Evolutionary conservation across 495 filamentous ascomycete species (phyloP), one percentile per base, ranked within the genome.

Genomic region (Penicillium ucsense): DNA sequence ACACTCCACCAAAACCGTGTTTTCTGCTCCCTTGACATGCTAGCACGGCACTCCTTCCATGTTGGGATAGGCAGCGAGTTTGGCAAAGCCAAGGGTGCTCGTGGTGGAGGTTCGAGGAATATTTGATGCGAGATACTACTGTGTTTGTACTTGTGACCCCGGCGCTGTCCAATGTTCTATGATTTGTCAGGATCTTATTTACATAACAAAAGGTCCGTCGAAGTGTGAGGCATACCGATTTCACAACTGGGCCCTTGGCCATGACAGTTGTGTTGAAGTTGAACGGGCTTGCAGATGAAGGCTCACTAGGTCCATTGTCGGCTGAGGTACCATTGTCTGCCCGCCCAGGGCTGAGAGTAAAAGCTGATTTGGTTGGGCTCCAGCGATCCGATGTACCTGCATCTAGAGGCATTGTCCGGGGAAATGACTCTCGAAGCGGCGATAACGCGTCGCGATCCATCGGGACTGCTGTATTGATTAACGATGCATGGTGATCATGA

Each of bases 131-230:
- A 94, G 43, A 98, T 88, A 57, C 86, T 92, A 61, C 86, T 91
- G 72, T 97, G 92, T 54, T 95, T 95, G 77, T 97, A 98, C 60
- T 92, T 89, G 72, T 98, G 92, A 31, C 92, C 92, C 45, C 90
- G 84, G 47, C 92, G 81, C 64, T 95, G 89, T 52, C 91, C 92
- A 56, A 96, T 79, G 50, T 81, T 84, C 81, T 86, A 43, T 9
- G 31, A 4, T 20, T 8, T 9, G 4, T 2, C 11, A 6, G 4
- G 0, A 9, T 43, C 60, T 33, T 12, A 35, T n/a, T 38, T 47
- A 31, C n/a, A 31, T 40, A n/a, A 12, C 36, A 27, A 31, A 11
- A 3, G 11, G 1, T 31, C 10, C 28, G n/a, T 6, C n/a, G 6
- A 1, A 2, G 5, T 35, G 27, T 9, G 3, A 31, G 7, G 65